Evolutionary conservation across 2,329 filamentous ascomycete genomes (phyloP), one percentile per base, ranked within the genome.

Genomic region (Neurospora sp.): DNA sequence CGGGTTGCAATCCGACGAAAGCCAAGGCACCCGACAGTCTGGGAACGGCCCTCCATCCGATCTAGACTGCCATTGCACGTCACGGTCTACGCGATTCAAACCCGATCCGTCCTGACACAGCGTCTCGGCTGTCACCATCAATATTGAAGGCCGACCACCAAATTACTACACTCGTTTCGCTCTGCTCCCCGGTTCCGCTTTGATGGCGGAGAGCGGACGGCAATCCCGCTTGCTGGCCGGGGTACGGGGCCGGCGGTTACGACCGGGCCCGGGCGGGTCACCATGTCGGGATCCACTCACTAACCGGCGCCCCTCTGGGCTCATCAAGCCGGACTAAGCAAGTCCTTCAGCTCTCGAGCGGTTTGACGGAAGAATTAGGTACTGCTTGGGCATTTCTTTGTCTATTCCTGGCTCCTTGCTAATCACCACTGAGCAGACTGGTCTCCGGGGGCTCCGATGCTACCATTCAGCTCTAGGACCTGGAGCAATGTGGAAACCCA

Each of bases 391-490:
- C 33, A n/a, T 57, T 33, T 62, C 68, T 70, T 17, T 46, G 52
- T 33, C 40, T 15, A 28, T 8, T 66, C 46, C 57, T 40, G 39
- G 39, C 65, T n/a, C 41, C 43, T 17, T 52, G 46, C 23, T 57
- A 57, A 57, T 28, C 2, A 17, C 46, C 5, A 11, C 19, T 19
- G 67, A 70, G 28, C 75, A 91, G 92, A 74, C 85, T 97, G 72
- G 80, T 97, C 1, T 97, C 94, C 0, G 95, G 92, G 4, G 93
- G 94, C 38, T 90, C 92, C 4, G 93, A 97, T 77, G 92, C 91
- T 10, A 91, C 91, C 0, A 88, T 97, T 76, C 91, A 89, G 74
- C 81, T 97, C 66, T 97, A 94, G 94, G 90, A 97, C 80, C 86
- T 97, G 6, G 91, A 97, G 76, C 82, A 85, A 67, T 82, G 83